These are phyloP conservation scores for Lecanicillium sp. DNA, from an alignment of 2,329 filamentous ascomycete genomes.

Conservation along the genomic window DNA sequence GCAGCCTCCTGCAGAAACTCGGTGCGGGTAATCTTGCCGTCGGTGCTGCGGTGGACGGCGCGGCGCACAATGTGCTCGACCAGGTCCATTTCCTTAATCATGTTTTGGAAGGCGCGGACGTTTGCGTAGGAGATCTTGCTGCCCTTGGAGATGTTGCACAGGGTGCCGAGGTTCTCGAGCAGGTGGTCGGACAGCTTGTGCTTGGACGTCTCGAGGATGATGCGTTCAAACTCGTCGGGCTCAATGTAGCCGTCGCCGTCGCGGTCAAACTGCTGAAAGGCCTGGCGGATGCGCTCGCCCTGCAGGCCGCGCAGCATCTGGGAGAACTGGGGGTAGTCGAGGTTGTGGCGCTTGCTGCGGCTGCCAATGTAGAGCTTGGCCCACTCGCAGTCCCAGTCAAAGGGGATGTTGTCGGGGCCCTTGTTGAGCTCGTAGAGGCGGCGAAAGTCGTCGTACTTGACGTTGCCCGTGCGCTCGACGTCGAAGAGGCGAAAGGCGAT, in stretches of 20 bases:
- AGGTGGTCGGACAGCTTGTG: conserved; percentile 98
- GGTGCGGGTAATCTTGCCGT: conserved; percentile 87
- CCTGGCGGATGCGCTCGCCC: conserved; percentile 91
- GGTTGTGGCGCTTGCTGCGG: conserved; percentile 77
- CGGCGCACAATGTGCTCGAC: conserved; percentile 89
- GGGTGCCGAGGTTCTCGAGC: conserved; percentile 78
- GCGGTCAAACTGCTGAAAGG: conserved; percentile 86
- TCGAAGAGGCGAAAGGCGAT: conserved; percentile 98
- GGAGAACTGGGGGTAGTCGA: conserved; percentile 94
- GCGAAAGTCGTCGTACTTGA: conserved; percentile 87
- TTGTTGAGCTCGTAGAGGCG: conserved; percentile 83
- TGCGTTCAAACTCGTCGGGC: conserved; percentile 91
- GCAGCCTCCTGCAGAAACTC: conserved; percentile 95
- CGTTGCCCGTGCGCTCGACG: conserved; percentile 69
- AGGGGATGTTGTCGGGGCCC: conserved; percentile 75
- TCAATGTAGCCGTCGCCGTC: conserved; percentile 92
- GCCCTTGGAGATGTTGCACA: conserved; percentile 88
- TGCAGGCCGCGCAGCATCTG: conserved; percentile 96
- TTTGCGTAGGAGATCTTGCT: conserved; percentile 97
- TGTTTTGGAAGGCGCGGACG: conserved; percentile 94
- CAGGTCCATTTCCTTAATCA: conserved; percentile 96
- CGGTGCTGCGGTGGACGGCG: conserved; percentile 71
- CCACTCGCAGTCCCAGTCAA: conserved; percentile 97
- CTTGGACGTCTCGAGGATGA: conserved; percentile 84
- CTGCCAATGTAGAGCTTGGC: conserved; percentile 87